Evolutionary conservation across 345 rosid species (phyloP).

Genomic region (Syzygium aqueum): DNA sequence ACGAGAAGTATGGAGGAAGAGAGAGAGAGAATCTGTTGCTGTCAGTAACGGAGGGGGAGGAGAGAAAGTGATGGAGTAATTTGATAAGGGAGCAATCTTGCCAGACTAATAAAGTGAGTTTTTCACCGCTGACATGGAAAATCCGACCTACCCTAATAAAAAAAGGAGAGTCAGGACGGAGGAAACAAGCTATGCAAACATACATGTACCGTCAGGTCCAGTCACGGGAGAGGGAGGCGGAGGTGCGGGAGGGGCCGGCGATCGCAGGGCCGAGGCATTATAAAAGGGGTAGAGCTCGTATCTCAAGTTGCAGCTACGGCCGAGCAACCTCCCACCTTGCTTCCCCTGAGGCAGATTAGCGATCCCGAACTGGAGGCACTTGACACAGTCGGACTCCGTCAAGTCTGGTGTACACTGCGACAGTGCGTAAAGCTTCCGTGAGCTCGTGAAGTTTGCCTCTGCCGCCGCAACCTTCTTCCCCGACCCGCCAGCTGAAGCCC

Average conservation of each 20-base stretch:
- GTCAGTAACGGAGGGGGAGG: background rate
- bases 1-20: background rate
- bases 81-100: background rate
- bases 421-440: slow-evolving; percentile 16
- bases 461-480: background rate
- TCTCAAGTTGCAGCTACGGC: background rate
- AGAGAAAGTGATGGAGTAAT: background rate
- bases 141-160: background rate
- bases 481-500: slow-evolving; percentile 3
- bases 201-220: background rate
- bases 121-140: too few relatives aligned
- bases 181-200: background rate
- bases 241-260: background rate
- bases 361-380: slow-evolving; percentile 15
- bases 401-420: slow-evolving; percentile 50
- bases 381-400: slow-evolving; percentile 15
- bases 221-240: background rate
- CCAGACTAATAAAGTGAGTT: background rate
- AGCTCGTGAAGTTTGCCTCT: slow-evolving; percentile 4
- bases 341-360: background rate
- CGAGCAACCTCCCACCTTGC: background rate
- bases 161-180: background rate
- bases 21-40: background rate
- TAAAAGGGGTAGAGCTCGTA: background rate
- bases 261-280: background rate